Percentiles rank a stretch among this genome's conserved stretches.
phyloP scores from a whole-genome alignment of 805 yeast genomes.

The Ogataea pini region DNA sequence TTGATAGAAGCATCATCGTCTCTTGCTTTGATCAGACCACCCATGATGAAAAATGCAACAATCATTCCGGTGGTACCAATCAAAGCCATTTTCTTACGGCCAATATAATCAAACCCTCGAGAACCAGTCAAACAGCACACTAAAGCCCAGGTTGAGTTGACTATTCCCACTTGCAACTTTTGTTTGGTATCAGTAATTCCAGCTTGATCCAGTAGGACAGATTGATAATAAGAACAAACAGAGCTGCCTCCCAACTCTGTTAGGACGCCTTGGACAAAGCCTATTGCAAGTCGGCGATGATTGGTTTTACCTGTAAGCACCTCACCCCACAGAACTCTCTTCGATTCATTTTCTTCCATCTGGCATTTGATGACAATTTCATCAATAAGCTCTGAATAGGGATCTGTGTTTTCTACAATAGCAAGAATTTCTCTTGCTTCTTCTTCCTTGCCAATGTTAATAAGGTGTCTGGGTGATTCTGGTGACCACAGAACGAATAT shows the following conservation, averaged over 20 bases:
- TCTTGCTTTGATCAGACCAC: constrained; percentile 19
- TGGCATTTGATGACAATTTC: constrained; percentile 29
- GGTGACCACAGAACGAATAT: constrained; percentile 33
- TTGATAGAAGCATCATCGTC: constrained; percentile 24
- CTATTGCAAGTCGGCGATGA: constrained; percentile 3
- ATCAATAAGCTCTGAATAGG: background rate
- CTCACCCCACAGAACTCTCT: background rate
- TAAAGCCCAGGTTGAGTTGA: constrained; percentile 17
- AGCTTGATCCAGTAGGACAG: constrained; percentile 31
- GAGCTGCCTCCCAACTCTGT: constrained; percentile 24
- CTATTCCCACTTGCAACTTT: constrained; percentile 28
- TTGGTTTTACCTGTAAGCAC: constrained; percentile 4
- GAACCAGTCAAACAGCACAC: constrained; percentile 20
- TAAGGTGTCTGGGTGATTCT: constrained; percentile 42
- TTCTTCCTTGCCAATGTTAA: constrained; percentile 40
- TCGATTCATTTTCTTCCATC: constrained; percentile 1
- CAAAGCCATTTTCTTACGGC: constrained; percentile 20
- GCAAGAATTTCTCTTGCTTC: constrained; percentile 44
- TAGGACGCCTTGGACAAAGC: constrained; percentile 1
- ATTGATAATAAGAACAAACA: constrained; percentile 46
- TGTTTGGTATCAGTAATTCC: constrained; percentile 19
- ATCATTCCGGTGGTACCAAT: constrained; percentile 19
- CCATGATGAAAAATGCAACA: constrained; percentile 22
- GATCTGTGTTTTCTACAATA: constrained; percentile 2
- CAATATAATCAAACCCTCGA: constrained; percentile 17